phyloP scores from a whole-genome alignment of 257 asterid species.

The Nicotiana paniculata region DNA sequence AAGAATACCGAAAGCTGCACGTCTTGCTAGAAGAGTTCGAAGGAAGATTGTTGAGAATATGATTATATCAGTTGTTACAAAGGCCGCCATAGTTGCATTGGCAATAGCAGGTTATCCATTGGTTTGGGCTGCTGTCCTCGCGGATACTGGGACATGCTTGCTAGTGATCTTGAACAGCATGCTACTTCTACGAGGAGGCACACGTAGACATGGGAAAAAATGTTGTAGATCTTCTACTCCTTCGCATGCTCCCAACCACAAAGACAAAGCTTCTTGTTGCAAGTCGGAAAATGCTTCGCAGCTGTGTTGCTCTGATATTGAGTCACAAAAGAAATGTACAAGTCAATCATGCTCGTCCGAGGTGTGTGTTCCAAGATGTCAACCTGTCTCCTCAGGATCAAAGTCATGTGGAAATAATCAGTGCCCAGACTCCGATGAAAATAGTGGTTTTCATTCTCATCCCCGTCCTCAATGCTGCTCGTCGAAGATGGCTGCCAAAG shows the following conservation, averaged over 20 bases:
- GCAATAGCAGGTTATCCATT: constrained; percentile 85
- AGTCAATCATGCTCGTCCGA: constrained; percentile 16
- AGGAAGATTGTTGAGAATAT: constrained; percentile 64
- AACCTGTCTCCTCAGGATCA: neutral
- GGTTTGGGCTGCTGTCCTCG: constrained; percentile 83
- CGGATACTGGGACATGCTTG: constrained; percentile 78
- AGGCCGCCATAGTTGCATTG: constrained; percentile 52
- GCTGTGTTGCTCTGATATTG: constrained; percentile 18
- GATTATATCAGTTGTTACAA: constrained; percentile 39
- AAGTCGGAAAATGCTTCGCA: constrained; percentile 5
- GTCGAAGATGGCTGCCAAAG: neutral
- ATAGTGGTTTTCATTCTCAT: neutral
- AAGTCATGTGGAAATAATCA: neutral
- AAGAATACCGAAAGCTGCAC: constrained; percentile 47
- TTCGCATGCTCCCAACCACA: constrained; percentile 5
- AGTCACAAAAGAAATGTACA: constrained; percentile 16
- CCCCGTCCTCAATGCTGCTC: neutral
- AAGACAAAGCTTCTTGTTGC: neutral
- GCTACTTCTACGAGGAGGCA: constrained; percentile 40
- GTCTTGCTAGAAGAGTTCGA: constrained; percentile 41
- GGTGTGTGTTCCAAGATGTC: neutral
- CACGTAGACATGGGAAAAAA: neutral
- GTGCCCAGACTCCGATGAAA: neutral
- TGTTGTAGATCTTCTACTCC: constrained; percentile 12
- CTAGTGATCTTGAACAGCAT: constrained; percentile 80